Evolutionary conservation across 257 asterid genomes (phyloP).

Genomic region (Anisodus acutangulus): DNA sequence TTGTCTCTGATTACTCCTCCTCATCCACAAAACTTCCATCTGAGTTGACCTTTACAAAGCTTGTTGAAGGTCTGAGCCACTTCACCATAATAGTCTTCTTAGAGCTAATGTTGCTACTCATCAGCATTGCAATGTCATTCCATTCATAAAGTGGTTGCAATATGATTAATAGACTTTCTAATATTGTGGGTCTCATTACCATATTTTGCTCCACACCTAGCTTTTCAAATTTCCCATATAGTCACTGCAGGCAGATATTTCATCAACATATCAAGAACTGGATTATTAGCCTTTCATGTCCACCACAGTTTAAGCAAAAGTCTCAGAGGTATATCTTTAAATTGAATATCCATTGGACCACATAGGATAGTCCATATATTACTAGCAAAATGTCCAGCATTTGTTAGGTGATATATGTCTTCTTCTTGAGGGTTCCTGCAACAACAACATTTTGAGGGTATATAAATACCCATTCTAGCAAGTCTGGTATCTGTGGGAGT

Average conservation of each 20-base stretch:
- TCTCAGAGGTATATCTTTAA: rapidly evolving
- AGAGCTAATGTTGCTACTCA: neutral
- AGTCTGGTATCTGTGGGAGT: too few relatives aligned
- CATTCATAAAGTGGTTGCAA: neutral
- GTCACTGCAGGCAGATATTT: neutral
- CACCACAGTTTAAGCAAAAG: neutral
- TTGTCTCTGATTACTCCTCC: neutral
- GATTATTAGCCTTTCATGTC: neutral
- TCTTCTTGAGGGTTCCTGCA: neutral
- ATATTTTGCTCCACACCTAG: neutral
- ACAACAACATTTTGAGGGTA: neutral
- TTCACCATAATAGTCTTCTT: neutral
- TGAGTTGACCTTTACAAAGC: neutral
- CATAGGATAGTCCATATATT: neutral
- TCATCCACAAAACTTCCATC: neutral
- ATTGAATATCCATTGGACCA: neutral
- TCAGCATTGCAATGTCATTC: neutral
- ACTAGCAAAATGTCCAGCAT: neutral
- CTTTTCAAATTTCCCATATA: neutral
- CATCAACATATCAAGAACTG: rapidly evolving
- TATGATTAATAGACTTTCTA: neutral
- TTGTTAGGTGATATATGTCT: neutral
- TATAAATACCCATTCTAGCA: neutral
- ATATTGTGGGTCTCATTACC: neutral
- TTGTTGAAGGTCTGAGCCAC: neutral